Base-by-base conservation (phyloP, 2,329 filamentous ascomycete genomes). In the Phaeosphaeriaceae sp. region DNA sequence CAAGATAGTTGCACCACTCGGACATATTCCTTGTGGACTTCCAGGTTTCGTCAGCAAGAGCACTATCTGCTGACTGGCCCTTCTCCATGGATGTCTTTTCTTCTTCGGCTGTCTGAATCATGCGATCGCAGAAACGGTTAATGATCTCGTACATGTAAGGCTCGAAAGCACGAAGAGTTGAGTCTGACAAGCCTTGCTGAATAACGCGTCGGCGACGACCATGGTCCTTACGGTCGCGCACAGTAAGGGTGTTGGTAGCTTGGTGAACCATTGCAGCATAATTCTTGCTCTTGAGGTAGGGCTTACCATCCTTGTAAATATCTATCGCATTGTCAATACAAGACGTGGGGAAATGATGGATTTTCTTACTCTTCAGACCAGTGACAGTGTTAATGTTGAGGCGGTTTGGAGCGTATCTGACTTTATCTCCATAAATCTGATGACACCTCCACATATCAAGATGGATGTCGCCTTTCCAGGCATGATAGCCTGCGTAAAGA, bases 1-100 rank as follows among this genome's bases (percentile, higher is more conserved):
- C 25, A 17, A 62, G 48, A 31, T 73, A 80, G 53, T 75, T 58
- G 74, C 69, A 61, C 67, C 75, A 77, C 20, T 73, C 62, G 5
- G 74, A 71, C 71, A 83, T 78, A 53, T 83, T 76, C 41, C 73
- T 62, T 15, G 76, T 21, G 7, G 41, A 7, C 7, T 31, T 33
- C 25, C 42, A 33, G 21, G 6, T 33, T 3, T 36, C 24, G 13
- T 46, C 27, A 20, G 20, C 24, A 13, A 20, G 22, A 19, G 24
- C 22, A 19, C 19, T 20, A 1, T 20, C 31, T 13, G 31, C 9
- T 17, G 15, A 11, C 24, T 45, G 42, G 19, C 42, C 42, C 7
- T 15, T 11, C 21, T 45, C 42, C 19, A 7, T 45, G 42, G 31
- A 7, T 24, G 61, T 19, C 54, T 33, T 45, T 71, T 71, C 50